Percentiles rank a stretch among this genome's conserved stretches.
phyloP scores from a whole-genome alignment of 73 alveolate species.

The Stentor coeruleus region DNA sequence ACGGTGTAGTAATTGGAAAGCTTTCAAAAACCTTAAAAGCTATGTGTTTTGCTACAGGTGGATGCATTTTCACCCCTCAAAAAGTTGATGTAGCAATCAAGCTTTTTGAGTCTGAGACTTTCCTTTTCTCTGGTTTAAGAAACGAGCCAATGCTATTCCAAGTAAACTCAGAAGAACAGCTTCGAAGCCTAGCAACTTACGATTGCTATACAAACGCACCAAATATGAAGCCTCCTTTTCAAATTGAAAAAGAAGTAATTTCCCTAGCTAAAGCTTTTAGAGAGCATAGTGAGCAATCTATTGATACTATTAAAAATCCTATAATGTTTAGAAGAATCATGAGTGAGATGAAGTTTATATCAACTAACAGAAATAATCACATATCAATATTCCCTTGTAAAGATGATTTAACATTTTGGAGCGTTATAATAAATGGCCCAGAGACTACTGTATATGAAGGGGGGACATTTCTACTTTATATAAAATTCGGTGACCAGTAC shows the following conservation, averaged over 20 bases:
- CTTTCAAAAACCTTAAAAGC: constrained; percentile 35
- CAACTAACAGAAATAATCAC: background rate
- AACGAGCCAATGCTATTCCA: no score
- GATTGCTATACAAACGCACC: background rate
- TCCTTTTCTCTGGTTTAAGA: constrained; percentile 19
- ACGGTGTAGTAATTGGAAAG: constrained; percentile 37
- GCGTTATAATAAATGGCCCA: constrained; percentile 48
- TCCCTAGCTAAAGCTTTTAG: background rate
- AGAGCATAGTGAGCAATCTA: background rate
- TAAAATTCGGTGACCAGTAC: constrained; percentile 46
- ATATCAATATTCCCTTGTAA: constrained; percentile 28
- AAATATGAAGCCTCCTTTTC: background rate
- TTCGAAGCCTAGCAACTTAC: no score
- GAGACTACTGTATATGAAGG: constrained; percentile 44
- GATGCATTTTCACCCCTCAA: constrained; percentile 37
- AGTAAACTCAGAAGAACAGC: no score
- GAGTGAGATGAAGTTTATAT: constrained; percentile 24
- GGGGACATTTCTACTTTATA: constrained; percentile 36
- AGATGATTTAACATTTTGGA: constrained; percentile 41
- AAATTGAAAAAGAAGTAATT: background rate
- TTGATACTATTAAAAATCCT: background rate
- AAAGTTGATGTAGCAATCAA: constrained; percentile 36
- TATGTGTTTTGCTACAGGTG: constrained; percentile 45
- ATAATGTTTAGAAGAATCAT: constrained; percentile 22
- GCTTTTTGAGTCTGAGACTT: constrained; percentile 40